phyloP scores from a whole-genome alignment of 2,329 filamentous ascomycete species.

The Leptographium galeiforme region DNA sequence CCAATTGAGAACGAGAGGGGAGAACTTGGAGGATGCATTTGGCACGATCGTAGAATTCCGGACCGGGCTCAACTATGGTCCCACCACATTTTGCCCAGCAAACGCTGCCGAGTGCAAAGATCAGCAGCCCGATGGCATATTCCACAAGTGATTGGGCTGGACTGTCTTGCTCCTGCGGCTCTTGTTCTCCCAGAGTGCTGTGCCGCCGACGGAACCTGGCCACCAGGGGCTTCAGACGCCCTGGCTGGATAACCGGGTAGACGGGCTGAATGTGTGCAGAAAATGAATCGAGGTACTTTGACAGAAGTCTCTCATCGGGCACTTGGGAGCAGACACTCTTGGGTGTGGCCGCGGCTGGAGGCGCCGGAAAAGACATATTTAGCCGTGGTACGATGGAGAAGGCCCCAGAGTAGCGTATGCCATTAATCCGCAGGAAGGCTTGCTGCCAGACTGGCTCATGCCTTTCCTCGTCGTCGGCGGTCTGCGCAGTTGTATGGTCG shows the following conservation, averaged over 20 bases:
- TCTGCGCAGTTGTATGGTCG: no score
- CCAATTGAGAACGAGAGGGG: neutral
- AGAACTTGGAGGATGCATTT: slow-evolving; percentile 3
- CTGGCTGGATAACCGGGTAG: slow-evolving; percentile 5
- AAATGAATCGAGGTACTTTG: slow-evolving; percentile 1
- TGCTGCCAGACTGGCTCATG: neutral
- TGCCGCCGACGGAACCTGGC: neutral
- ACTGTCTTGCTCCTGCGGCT: neutral
- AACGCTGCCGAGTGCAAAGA: slow-evolving; percentile 9
- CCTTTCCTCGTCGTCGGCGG: neutral
- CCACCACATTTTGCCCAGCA: slow-evolving; percentile 6
- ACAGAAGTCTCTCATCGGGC: neutral
- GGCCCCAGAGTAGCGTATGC: neutral
- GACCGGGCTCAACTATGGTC: slow-evolving; percentile 1
- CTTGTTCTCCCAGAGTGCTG: neutral
- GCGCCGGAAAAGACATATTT: neutral
- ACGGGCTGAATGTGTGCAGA: slow-evolving; percentile 4
- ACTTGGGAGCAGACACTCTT: neutral
- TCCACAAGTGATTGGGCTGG: neutral
- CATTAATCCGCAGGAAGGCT: neutral
- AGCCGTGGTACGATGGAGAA: neutral
- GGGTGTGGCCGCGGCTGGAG: neutral
- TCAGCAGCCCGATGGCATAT: slow-evolving; percentile 6
- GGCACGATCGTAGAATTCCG: slow-evolving; percentile 5
- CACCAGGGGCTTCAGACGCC: neutral